Conservation (phyloP, 768 basidiomycete genomes). For the Auricularia heimuer region DNA sequence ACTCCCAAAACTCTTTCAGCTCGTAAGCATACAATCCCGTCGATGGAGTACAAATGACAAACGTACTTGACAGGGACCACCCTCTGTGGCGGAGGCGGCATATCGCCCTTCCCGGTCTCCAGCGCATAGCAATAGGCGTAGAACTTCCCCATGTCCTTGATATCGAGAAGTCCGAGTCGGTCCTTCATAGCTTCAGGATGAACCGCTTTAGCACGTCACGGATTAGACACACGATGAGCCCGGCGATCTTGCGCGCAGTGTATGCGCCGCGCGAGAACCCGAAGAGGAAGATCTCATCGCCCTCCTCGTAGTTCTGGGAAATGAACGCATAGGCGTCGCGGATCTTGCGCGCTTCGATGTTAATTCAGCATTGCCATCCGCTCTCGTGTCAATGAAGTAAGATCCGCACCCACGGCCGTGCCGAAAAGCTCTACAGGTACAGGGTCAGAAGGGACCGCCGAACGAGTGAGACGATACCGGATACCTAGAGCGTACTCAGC, state of each 20-base stretch:
- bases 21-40: slow-evolving; percentile 4
- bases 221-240: slow-evolving; percentile 5
- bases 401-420: not conserved
- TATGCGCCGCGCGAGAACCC: slow-evolving; percentile 15
- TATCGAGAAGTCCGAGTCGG: slow-evolving; percentile 9
- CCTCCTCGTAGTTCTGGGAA: slow-evolving; percentile 9
- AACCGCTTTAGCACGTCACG: not conserved
- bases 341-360: slow-evolving; percentile 1
- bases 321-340: slow-evolving; percentile 12
- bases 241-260: slow-evolving; percentile 9
- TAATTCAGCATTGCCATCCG: not conserved
- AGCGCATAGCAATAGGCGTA: slow-evolving; percentile 8
- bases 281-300: slow-evolving; percentile 10
- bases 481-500: not conserved
- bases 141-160: slow-evolving; percentile 9
- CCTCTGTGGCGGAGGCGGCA: slow-evolving; percentile 2
- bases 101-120: slow-evolving; percentile 3
- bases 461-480: no score
- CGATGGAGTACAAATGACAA: not conserved
- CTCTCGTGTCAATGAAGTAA: not conserved
- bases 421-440: not conserved
- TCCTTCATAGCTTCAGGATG: not conserved
- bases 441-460: not conserved
- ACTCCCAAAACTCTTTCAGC: slow-evolving; percentile 7
- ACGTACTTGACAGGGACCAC: not conserved